Evolutionary conservation across 106 monocot genomes (phyloP), one percentile per base, ranked within the genome.

Genomic region (Xerophyta viscosa): DNA sequence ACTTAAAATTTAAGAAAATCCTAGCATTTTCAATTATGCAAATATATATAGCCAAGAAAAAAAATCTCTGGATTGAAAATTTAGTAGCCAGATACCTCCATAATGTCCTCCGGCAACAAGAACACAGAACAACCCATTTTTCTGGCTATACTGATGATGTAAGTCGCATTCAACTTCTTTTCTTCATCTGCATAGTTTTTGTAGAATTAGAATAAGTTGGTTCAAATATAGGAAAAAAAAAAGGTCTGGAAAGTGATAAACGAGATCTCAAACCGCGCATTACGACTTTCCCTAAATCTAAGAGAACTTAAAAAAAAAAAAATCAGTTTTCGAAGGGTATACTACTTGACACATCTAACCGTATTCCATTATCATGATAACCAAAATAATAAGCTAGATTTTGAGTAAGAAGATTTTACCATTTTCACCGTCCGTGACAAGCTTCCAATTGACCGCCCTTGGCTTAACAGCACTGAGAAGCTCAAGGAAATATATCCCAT

Each of bases 401-500:
- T 33, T 33, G 33, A 6, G 33, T 11, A 33, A 33, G 33, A 6
- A 6, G 11, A 6, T 51, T 41, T 37, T 68, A 86, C 79, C 79
- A 41, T 42, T 76, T 76, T 76, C 79, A 41, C 85, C 85, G 46
- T 69, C 62, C 0, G 79, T 80, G 27, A 86, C 79, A 62, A 79
- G 50, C 27, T 69, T 86, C 79, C 85, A 86, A 46, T 70, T 76
- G 43, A 86, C 79, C 54, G 73, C 79, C 55, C 76, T 72, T 41
- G 79, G 54, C 29, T 76, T 57, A 13, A 86, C 85, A 29, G 76
- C 56, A 73, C 79, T 76, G 20, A 86, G 66, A 57, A 86, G 85
- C 45, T 86, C 79, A 1, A 86, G 72, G 58, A 86, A 86, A 56
- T 76, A 86, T 26, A 58, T 60, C 36, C 85, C 85, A 73, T 26